A percentile compares a stretch with the other conserved stretches of the same genome.
These are phyloP conservation scores for Fraxinus platypoda DNA, from an alignment of 305 asterid species.

Conservation along the genomic window DNA sequence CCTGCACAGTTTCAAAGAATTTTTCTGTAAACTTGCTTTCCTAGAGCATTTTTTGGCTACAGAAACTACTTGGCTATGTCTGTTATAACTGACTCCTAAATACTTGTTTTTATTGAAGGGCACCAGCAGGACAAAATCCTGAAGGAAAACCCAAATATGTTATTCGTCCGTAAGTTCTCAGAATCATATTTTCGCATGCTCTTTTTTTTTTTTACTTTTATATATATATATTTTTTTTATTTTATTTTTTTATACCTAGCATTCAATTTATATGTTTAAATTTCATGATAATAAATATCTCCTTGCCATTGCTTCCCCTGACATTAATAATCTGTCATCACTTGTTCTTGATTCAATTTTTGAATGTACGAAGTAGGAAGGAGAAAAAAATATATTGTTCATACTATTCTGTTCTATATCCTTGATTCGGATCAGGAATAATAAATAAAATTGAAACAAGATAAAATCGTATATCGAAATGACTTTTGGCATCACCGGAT, in stretches of 20 bases:
- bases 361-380: not conserved
- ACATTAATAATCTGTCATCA: not conserved
- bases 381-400: not conserved
- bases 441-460: too few relatives aligned
- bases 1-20: not conserved
- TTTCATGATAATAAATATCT: not conserved
- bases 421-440: not conserved
- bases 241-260: not conserved
- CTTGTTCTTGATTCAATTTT: not conserved
- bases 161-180: conserved; percentile 81
- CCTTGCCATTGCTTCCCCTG: conserved; percentile 4
- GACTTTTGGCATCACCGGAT: too few relatives aligned
- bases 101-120: conserved; percentile 49
- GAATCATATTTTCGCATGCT: not conserved
- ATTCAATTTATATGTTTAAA: not conserved
- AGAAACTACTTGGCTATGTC: not conserved
- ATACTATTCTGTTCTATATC: not conserved
- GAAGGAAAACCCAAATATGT: conserved; percentile 87
- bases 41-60: not conserved
- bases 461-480: too few relatives aligned
- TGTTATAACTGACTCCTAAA: conserved; percentile 17
- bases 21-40: not conserved
- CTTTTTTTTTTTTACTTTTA: not conserved
- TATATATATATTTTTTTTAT: not conserved
- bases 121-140: conserved; percentile 72